Evolutionary conservation across 1,284 basidiomycete species (phyloP).

Genomic region (Puccinia coronata): DNA sequence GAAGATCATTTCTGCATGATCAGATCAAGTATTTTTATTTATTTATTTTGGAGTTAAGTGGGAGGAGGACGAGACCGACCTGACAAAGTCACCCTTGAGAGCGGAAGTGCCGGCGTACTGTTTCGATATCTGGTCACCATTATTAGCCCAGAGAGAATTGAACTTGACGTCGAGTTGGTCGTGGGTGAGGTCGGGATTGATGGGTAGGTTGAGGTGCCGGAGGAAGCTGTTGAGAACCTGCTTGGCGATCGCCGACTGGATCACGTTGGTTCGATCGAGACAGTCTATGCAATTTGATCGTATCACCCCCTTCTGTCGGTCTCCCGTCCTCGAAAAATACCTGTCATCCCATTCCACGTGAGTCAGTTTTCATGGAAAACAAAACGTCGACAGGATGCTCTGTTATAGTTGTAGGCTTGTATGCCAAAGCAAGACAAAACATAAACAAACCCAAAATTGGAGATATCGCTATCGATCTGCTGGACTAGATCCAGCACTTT

Average conservation of each 20-base stretch:
- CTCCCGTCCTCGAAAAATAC: constrained; percentile 12
- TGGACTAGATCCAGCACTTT: constrained; percentile 76
- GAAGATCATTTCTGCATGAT: neutral
- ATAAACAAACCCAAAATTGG: constrained; percentile 68
- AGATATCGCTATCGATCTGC: constrained; percentile 71
- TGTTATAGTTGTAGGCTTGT: constrained; percentile 43
- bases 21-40: neutral
- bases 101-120: constrained; percentile 88
- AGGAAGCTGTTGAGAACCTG: constrained; percentile 52
- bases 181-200: constrained; percentile 10
- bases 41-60: neutral
- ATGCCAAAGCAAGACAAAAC: constrained; percentile 24
- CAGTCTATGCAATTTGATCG: constrained; percentile 87
- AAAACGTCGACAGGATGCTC: constrained; percentile 7
- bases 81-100: constrained; percentile 94
- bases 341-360: too few relatives aligned
- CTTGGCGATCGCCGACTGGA: constrained; percentile 59
- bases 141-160: constrained; percentile 84
- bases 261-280: constrained; percentile 76
- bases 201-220: constrained; percentile 17
- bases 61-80: constrained; percentile 61
- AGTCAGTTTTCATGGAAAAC: neutral
- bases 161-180: constrained; percentile 63
- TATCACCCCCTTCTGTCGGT: constrained; percentile 51
- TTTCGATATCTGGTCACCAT: constrained; percentile 82